A percentile compares a stretch with the other conserved stretches of the same genome.
Conservation (phyloP, 2,329 filamentous ascomycete species). For the Monilinia vaccinii-corymbosi region DNA sequence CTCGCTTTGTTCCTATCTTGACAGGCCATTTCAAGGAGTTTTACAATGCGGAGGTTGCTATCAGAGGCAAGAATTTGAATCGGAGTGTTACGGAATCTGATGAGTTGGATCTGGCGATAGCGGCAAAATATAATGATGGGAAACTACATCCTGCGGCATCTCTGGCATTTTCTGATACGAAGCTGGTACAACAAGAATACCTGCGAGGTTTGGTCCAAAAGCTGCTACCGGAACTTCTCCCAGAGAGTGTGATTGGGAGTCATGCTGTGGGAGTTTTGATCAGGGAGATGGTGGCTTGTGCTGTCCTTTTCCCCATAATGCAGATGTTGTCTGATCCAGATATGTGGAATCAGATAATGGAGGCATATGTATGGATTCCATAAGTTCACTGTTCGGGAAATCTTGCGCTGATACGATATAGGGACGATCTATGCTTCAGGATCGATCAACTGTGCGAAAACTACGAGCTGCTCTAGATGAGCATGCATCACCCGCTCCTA, state of each 20-base stretch:
- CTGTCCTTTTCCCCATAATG: constrained; percentile 76
- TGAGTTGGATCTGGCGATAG: constrained; percentile 90
- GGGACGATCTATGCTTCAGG: constrained; percentile 79
- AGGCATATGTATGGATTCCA: constrained; percentile 54
- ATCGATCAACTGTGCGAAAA: constrained; percentile 88
- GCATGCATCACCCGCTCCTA: constrained; percentile 76
- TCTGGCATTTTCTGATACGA: constrained; percentile 74
- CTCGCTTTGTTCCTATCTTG: constrained; percentile 75
- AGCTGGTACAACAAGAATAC: constrained; percentile 80
- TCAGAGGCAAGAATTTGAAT: constrained; percentile 80
- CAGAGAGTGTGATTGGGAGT: constrained; percentile 65
- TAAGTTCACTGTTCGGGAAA: not conserved
- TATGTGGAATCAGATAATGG: constrained; percentile 95
- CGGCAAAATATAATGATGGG: constrained; percentile 84
- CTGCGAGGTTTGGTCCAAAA: constrained; percentile 64
- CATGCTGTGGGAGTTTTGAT: constrained; percentile 72
- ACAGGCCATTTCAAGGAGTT: constrained; percentile 86
- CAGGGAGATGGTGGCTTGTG: constrained; percentile 85
- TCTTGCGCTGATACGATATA: constrained; percentile 28
- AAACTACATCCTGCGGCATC: constrained; percentile 81
- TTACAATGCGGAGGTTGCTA: constrained; percentile 76
- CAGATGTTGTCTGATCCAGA: constrained; percentile 81
- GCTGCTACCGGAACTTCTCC: constrained; percentile 67
- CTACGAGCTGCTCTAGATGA: constrained; percentile 87
- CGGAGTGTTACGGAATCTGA: constrained; percentile 91